These are phyloP conservation scores for Lyophyllum atratum DNA, from an alignment of 768 basidiomycete species.

Conservation along the genomic window DNA sequence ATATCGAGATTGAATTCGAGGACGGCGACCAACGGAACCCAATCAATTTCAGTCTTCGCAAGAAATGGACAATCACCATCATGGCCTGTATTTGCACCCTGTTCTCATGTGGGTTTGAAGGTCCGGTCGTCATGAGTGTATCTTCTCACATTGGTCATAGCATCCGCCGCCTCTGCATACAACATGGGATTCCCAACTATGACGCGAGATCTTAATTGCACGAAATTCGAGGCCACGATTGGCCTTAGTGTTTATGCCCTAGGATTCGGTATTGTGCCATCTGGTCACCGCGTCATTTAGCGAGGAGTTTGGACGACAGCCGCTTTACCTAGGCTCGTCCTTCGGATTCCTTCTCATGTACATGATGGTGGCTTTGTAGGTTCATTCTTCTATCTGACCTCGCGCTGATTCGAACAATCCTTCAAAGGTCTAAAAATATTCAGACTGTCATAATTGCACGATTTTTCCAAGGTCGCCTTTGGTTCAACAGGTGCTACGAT, in stretches of 20 bases:
- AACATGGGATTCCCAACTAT: conserved; percentile 59
- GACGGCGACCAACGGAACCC: conserved; percentile 25
- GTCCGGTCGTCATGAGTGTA: not conserved
- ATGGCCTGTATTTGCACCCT: conserved; percentile 50
- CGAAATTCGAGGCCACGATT: conserved; percentile 45
- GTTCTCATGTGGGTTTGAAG: conserved; percentile 39
- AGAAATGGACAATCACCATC: conserved; percentile 35
- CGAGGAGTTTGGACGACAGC: conserved; percentile 71
- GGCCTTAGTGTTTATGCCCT: conserved; percentile 56
- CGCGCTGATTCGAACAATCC: not conserved
- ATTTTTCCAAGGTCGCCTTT: conserved; percentile 65
- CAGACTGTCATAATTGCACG: conserved; percentile 66
- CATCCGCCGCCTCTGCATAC: conserved; percentile 52
- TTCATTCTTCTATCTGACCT: not conserved
- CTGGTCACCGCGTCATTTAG: conserved; percentile 70
- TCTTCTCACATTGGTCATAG: conserved; percentile 26
- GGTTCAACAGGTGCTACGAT: conserved; percentile 72
- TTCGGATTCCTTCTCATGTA: conserved; percentile 54
- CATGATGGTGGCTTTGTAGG: conserved; percentile 47
- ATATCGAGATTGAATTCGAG: conserved; percentile 24
- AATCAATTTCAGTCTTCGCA: conserved; percentile 19
- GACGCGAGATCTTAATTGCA: conserved; percentile 49
- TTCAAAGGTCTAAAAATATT: conserved; percentile 46
- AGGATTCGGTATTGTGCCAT: conserved; percentile 63
- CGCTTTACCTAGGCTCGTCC: conserved; percentile 54